Conservation (phyloP, 495 filamentous ascomycete species). For the Patellaria atrata region DNA sequence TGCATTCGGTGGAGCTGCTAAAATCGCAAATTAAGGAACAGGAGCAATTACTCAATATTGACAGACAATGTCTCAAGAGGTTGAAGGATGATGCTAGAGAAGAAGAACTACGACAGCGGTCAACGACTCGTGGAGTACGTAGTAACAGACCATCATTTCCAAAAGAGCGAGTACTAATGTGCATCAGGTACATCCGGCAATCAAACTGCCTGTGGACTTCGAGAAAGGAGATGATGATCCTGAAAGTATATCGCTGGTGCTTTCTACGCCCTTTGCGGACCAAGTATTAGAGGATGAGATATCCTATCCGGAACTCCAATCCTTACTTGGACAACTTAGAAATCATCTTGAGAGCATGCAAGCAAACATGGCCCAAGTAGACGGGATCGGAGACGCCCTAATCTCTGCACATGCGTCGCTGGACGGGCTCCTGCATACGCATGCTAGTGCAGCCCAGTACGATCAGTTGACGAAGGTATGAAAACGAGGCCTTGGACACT, state of each 20-base stretch:
- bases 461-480: constrained; percentile 10
- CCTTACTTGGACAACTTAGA: constrained; percentile 33
- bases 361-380: constrained; percentile 37
- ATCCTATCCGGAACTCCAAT: constrained; percentile 23
- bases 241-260: constrained; percentile 17
- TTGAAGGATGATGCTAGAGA: constrained; percentile 41
- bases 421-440: constrained; percentile 22
- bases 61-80: constrained; percentile 33
- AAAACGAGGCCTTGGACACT: constrained; percentile 9
- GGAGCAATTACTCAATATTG: constrained; percentile 33
- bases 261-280: background rate
- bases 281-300: constrained; percentile 9
- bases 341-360: constrained; percentile 44
- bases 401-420: constrained; percentile 36
- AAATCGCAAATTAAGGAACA: constrained; percentile 41
- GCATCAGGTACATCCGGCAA: constrained; percentile 17
- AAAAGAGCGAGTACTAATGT: constrained; percentile 3
- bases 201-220: constrained; percentile 6
- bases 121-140: too few relatives aligned
- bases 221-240: constrained; percentile 15
- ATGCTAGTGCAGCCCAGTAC: constrained; percentile 16
- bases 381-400: constrained; percentile 39
- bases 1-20: constrained; percentile 40
- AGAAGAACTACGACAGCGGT: constrained; percentile 32
- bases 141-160: constrained; percentile 30